A percentile compares a stretch with the other conserved stretches of the same genome.
Evolutionary conservation across 495 filamentous ascomycete species (phyloP).

Genomic region (Collariella sp.): DNA sequence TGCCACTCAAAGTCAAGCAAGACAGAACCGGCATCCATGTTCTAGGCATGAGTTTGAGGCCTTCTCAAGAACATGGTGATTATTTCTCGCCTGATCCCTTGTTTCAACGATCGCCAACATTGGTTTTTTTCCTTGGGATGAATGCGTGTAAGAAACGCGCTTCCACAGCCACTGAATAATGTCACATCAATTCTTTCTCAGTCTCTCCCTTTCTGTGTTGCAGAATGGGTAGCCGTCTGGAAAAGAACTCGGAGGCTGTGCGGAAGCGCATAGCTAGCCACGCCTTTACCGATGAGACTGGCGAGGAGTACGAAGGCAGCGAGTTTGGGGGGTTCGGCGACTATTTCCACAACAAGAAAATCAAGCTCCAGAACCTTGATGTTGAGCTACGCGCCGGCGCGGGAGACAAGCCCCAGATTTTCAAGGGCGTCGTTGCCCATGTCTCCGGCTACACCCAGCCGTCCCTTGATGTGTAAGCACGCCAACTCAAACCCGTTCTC

Average conservation of each 20-base stretch:
- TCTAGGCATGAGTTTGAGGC: neutral
- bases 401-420: slow-evolving; percentile 67
- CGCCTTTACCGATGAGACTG: slow-evolving; percentile 54
- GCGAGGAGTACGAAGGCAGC: slow-evolving; percentile 85
- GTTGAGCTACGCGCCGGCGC: slow-evolving; percentile 61
- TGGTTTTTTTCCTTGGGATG: neutral
- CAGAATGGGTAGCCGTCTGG: slow-evolving; percentile 72
- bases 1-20: neutral
- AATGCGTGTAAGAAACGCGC: neutral
- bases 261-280: slow-evolving; percentile 78
- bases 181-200: slow-evolving; percentile 7
- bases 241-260: slow-evolving; percentile 64
- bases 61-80: neutral
- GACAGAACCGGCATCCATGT: neutral
- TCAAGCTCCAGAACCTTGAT: slow-evolving; percentile 91
- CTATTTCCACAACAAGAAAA: slow-evolving; percentile 89
- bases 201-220: neutral
- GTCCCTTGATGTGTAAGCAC: slow-evolving; percentile 58
- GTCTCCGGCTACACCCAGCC: slow-evolving; percentile 94
- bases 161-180: slow-evolving; percentile 6
- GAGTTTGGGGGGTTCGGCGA: slow-evolving; percentile 81
- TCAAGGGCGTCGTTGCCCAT: slow-evolving; percentile 79
- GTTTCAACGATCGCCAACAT: neutral
- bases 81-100: neutral
- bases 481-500: neutral